These are phyloP conservation scores for Zychaea mexicana DNA, from an alignment of 371 early-diverging fungal genomes.

Conservation along the genomic window DNA sequence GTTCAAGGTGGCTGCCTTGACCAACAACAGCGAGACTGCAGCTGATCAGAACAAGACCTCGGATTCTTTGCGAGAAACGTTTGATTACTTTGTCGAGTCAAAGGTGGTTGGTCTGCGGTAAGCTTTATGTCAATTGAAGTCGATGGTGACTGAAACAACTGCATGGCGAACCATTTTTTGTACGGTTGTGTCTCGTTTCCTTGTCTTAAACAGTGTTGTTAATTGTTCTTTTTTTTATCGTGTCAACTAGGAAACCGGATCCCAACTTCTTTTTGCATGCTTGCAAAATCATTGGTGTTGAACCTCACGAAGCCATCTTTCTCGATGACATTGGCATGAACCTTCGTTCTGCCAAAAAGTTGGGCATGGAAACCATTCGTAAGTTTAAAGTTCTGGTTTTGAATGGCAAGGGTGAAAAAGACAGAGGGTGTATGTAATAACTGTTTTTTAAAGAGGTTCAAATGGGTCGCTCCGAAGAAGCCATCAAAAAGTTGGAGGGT, in stretches of 20 bases:
- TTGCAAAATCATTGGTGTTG: constrained; percentile 60
- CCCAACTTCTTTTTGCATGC: constrained; percentile 65
- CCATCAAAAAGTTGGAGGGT: constrained; percentile 55
- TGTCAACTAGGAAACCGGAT: constrained; percentile 60
- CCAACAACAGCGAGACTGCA: constrained; percentile 75
- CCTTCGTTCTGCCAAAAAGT: constrained; percentile 60
- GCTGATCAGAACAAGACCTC: constrained; percentile 40
- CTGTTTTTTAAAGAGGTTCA: constrained; percentile 45
- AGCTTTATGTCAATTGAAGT: background rate
- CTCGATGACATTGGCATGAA: constrained; percentile 82
- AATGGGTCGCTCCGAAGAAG: constrained; percentile 59
- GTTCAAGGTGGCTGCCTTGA: constrained; percentile 73
- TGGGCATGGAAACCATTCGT: constrained; percentile 70
- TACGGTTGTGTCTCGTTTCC: too few species aligned
- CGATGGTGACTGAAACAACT: too few species aligned
- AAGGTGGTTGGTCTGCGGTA: constrained; percentile 43
- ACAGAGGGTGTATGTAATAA: background rate
- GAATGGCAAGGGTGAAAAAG: background rate
- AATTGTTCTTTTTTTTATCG: background rate
- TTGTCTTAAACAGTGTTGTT: background rate
- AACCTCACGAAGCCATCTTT: constrained; percentile 66
- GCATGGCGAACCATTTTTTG: too few species aligned
- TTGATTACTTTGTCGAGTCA: constrained; percentile 51
- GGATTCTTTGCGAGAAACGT: constrained; percentile 34
- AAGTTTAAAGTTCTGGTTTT: constrained; percentile 12